Base-by-base conservation (phyloP, 768 basidiomycete species). In the Tulasnella sp. region DNA sequence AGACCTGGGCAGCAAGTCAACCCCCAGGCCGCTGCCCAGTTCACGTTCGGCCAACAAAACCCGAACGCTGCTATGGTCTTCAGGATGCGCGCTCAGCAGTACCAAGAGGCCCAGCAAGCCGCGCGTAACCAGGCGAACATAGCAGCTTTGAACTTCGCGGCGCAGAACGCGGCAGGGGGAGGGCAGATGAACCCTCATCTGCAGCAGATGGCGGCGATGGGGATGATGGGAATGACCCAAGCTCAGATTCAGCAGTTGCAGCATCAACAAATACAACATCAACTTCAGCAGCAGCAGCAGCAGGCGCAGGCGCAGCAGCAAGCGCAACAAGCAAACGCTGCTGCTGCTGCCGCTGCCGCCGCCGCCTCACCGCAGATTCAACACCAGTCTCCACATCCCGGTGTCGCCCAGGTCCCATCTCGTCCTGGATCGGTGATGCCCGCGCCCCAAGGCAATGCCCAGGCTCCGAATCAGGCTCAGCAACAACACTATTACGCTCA, bases 251-350 rank as follows among this genome's bases (percentile, higher is more conserved):
- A 59, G 22, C 52, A 59, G 22, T 11, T 29, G 8, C 9, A 22
- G 63, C 41, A 67, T 69, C 59, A 42, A 1, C 68, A 70, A 67
- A 68, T 29, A 29, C 75, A 9, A 63, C 37, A 36, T 26, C 74
- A 65, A 59, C 35, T 62, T 16, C 75, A 79, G 41, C 81, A 78
- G n/a, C 71, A 75, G 19, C 68, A 47, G 16, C 74, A 41, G 6
- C 66, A 67, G 14, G 1, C 41, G 16, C 63, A 72, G 34, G 32
- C 26, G 26, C 71, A 71, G 62, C 67, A 67, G 65, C 34, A 19
- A 11, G 34, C 5, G 14, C 65, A 65, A 36, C 64, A 44, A 34
- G 67, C 40, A 37, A 37, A 44, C 41, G 44, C 37, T 35, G 59
- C 74, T 36, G n/a, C n/a, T n/a, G n/a, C n/a, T n/a, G n/a, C n/a